Evolutionary conservation across 2,329 filamentous ascomycete genomes (phyloP), one percentile per base, ranked within the genome.

Genomic region (Ophiosphaerella herpotricha): DNA sequence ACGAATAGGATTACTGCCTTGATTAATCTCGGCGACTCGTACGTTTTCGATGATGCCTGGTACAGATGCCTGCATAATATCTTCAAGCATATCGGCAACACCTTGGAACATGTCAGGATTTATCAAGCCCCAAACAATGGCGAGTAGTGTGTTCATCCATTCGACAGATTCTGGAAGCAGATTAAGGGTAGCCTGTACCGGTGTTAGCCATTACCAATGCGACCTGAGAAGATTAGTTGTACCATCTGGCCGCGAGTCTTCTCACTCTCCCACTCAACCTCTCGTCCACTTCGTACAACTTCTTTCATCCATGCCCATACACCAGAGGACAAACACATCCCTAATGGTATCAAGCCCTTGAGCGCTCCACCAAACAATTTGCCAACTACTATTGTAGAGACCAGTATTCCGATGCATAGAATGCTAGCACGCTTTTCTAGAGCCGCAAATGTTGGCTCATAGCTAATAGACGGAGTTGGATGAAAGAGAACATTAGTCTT

Each of bases 401-500:
- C 66, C 52, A 92, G 85, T 44, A 96, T 86, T 7, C 80, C 87
- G 9, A 80, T 76, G 58, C 88, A 89, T 4, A 97, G 75, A 0
- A 84, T 77, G 39, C 84, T 85, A n/a, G 88, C 89, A 8, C 87
- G 84, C 58, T 84, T 83, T 74, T 97, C 91, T 50, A 97, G 74
- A 11, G 83, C 74, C 16, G 80, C 83, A 70, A 89, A 97, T 82
- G 91, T 96, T 4, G 92, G 91, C 72, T 96, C 90, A 68, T 91
- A 96, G 76, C 87, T 91, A 59, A 96, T 83, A 0, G 88, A 89
- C 0, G 93, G 93, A 0, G 93, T 97, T 13, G 94, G 93, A 73
- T 97, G 93, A 74, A 97, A 97, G 26, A 97, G 82, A 14, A 97
- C 87, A 55, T 96, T 97, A 3, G 94, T 97, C 81, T 94, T 97